phyloP scores from a whole-genome alignment of 2,329 filamentous ascomycete species.

The Phoma sp. region DNA sequence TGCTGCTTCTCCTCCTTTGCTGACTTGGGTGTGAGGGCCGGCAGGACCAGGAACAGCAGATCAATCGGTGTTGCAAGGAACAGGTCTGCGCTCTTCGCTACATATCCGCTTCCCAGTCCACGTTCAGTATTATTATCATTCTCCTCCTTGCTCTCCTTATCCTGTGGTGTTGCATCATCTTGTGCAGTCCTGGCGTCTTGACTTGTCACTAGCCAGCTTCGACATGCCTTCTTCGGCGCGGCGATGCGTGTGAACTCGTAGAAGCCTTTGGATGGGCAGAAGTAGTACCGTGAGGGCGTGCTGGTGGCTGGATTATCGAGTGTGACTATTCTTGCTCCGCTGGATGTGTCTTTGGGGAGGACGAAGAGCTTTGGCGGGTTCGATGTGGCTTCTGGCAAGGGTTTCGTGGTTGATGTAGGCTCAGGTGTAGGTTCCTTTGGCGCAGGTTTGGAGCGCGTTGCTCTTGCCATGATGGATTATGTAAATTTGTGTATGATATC shows the following conservation, averaged over 20 bases:
- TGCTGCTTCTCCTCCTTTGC: conserved; percentile 63
- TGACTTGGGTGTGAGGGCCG: conserved; percentile 65
- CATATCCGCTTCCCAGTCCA: conserved; percentile 54
- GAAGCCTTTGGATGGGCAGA: conserved; percentile 65
- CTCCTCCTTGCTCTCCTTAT: not conserved
- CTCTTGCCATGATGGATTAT: conserved; percentile 37
- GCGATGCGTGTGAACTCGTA: conserved; percentile 68
- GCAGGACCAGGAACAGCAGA: conserved; percentile 81
- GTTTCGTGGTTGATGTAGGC: conserved; percentile 28
- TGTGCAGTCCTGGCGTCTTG: conserved; percentile 5
- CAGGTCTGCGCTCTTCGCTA: conserved; percentile 75
- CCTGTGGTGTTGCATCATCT: not conserved
- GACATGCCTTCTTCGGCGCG: conserved; percentile 57
- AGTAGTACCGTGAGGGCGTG: conserved; percentile 61
- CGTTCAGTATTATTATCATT: not conserved
- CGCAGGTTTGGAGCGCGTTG: conserved; percentile 45
- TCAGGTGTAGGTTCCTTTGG: conserved; percentile 32
- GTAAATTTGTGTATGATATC: not conserved
- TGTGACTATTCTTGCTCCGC: conserved; percentile 62
- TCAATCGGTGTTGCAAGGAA: conserved; percentile 86
- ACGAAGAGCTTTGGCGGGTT: conserved; percentile 64
- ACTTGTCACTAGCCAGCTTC: conserved; percentile 62
- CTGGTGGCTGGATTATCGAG: conserved; percentile 62
- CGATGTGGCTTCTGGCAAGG: conserved; percentile 46
- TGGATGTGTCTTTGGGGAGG: conserved; percentile 61